Evolutionary conservation across 1,284 basidiomycete genomes (phyloP).

Genomic region (Trichosporon coremiiforme): DNA sequence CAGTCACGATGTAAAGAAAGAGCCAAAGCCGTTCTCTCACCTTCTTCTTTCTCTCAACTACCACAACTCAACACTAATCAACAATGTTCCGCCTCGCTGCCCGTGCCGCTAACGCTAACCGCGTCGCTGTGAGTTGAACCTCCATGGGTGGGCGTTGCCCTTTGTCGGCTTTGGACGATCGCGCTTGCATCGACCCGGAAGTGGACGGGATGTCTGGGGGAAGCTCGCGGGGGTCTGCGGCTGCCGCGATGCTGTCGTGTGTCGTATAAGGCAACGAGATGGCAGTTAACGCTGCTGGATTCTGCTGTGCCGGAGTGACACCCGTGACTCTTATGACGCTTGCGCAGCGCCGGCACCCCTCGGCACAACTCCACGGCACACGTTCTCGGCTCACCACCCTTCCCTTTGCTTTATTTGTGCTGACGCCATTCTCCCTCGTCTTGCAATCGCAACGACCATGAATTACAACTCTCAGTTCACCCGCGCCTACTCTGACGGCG

Average conservation of each 20-base stretch:
- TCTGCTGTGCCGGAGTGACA: background rate
- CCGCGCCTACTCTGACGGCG: constrained; percentile 18
- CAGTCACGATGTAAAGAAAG: background rate
- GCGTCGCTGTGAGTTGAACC: constrained; percentile 30
- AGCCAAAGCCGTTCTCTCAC: background rate
- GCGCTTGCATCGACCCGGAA: too few relatives aligned
- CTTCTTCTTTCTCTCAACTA: background rate
- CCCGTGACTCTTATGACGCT: background rate
- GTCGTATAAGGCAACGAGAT: too few relatives aligned
- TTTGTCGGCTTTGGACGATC: background rate
- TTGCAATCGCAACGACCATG: constrained; percentile 27
- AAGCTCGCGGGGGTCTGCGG: too few relatives aligned
- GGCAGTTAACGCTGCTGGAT: too few relatives aligned
- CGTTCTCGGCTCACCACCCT: background rate
- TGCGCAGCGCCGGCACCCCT: background rate
- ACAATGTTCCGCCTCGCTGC: constrained; percentile 32
- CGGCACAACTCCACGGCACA: too few relatives aligned
- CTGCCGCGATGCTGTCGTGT: too few relatives aligned
- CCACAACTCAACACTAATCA: constrained; percentile 12
- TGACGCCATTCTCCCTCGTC: background rate
- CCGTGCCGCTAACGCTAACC: constrained; percentile 32
- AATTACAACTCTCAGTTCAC: constrained; percentile 6
- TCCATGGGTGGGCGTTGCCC: too few relatives aligned
- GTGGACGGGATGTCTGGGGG: too few relatives aligned
- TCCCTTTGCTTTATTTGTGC: background rate